Evolutionary conservation across 1,284 basidiomycete species (phyloP), one percentile per base, ranked within the genome.

Genomic region (Phellopilus nigrolimitatus): DNA sequence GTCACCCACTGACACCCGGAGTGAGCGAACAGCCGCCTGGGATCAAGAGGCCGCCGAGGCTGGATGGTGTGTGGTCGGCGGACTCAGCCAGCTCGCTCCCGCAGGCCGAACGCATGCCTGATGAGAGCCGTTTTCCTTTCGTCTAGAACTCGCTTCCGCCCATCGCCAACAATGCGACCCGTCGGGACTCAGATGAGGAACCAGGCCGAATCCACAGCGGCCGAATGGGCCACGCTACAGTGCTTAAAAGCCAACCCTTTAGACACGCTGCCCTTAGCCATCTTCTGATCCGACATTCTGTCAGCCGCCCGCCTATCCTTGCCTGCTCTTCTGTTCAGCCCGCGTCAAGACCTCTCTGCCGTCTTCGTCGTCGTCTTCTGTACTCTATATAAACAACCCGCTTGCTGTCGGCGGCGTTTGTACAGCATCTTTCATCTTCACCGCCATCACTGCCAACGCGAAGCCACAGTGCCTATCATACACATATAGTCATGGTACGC

Each of bases 341-440:
- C n/a, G n/a, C n/a, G n/a, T n/a, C n/a, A n/a, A n/a, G n/a, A n/a
- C 50, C 57, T 56, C 58, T 33, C 51, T 55, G 41, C 39, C 60
- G 49, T 24, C 19, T 27, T n/a, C 36, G 21, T 31, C 31, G 24
- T 25, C 51, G 28, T 25, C 27, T n/a, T n/a, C n/a, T n/a, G n/a
- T n/a, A n/a, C n/a, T n/a, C n/a, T n/a, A n/a, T n/a, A n/a, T n/a
- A n/a, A n/a, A n/a, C n/a, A n/a, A n/a, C 4, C 33, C 31, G 12
- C 44, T 24, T 17, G 19, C 17, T 47, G 30, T 37, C 15, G 13
- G 7, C 31, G 34, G 10, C 44, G 33, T 31, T 47, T 33, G 45
- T 39, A 45, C 39, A 41, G 42, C 33, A 47, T 21, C 30, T 41
- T 47, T 36, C 41, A n/a, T 56, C 1, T 56, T 51, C 51, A 59